Evolutionary conservation across 441 rosid species (phyloP), one percentile per base, ranked within the genome.

Genomic region (Erysimum cheiri): DNA sequence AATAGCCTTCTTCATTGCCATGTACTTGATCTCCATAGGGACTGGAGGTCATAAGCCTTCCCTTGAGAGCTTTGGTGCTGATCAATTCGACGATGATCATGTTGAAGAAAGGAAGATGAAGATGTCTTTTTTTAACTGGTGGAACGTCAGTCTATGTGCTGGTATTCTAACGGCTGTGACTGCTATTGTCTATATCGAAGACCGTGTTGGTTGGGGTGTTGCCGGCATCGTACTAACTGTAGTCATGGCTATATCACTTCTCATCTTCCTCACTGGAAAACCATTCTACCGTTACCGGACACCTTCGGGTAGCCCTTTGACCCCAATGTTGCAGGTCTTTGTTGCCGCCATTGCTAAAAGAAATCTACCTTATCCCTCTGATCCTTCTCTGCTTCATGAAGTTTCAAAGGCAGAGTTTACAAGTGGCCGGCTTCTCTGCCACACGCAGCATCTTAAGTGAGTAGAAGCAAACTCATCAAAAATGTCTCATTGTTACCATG

Each of bases 11-110:
- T 92, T 88, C 80, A 55, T 87, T 5, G 90, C 93, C 15, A 80
- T 92, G 8, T 95, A 95, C 82, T 74, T 90, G 60, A 77, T 95
- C 77, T 92, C 99, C 46, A 57, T 90, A 4, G 98, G 92, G 32
- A 95, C 98, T 0, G 99, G 97, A 60, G 98, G 98, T 32, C 99
- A 95, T 73, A 95, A 92, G 60, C 98, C 98, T 10, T 81, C 96
- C 1, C 71, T 87, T 46, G 98, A 95, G 79, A 95, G 99, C 80
- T 95, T 95, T 26, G 99, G 98, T 66, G 99, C 97, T 4, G 99
- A 95, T 57, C 98, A 95, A 39, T 95, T 95, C 35, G 96, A 92
- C 1, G 96, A 95, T 35, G 85, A 83, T 53, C 89, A 95, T 79
- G 9, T 76, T 5, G 62, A 81, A 43, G 99, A 95, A 73, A 80